phyloP scores from a whole-genome alignment of 176 grass and related monocot genomes.

The Oryza glaberrima region DNA sequence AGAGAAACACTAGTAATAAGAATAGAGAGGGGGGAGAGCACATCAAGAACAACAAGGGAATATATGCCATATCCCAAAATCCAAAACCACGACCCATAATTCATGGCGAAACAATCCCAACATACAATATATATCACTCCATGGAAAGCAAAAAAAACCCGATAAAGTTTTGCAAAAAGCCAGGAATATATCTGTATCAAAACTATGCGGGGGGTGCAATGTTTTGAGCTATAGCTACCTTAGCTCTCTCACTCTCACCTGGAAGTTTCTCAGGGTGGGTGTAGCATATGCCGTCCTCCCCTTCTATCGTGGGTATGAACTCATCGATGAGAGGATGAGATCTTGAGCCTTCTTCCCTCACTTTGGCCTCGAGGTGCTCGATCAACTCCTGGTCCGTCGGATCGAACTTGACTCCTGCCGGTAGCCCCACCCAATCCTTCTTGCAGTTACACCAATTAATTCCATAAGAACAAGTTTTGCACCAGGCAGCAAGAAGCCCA shows the following conservation, averaged over 20 bases:
- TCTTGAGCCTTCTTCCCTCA: conserved; percentile 71
- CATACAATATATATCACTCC: conserved; percentile 56
- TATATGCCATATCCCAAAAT: conserved; percentile 73
- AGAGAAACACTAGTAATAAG: conserved; percentile 39
- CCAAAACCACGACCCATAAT: conserved; percentile 43
- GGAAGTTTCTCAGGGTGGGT: conserved; percentile 99
- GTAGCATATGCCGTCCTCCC: conserved; percentile 98
- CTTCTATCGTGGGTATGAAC: conserved; percentile 96
- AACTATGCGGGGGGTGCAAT: conserved; percentile 33
- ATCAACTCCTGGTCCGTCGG: conserved; percentile 95
- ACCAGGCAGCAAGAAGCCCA: neutral
- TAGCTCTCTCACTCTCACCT: conserved; percentile 51
- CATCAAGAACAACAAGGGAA: conserved; percentile 61
- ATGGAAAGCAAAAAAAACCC: conserved; percentile 35
- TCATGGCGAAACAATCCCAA: conserved; percentile 45
- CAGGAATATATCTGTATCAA: conserved; percentile 51
- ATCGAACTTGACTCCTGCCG: conserved; percentile 97
- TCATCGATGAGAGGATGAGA: conserved; percentile 95
- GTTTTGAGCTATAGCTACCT: conserved; percentile 30
- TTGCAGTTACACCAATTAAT: conserved; percentile 46
- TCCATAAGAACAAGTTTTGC: conserved; percentile 49
- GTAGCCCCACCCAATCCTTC: conserved; percentile 92
- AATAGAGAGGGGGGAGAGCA: conserved; percentile 53
- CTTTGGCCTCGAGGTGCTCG: conserved; percentile 94
- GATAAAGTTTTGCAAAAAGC: conserved; percentile 33